Evolutionary conservation across 768 basidiomycete species (phyloP), one percentile per base, ranked within the genome.

Genomic region (Amanita phalloides): DNA sequence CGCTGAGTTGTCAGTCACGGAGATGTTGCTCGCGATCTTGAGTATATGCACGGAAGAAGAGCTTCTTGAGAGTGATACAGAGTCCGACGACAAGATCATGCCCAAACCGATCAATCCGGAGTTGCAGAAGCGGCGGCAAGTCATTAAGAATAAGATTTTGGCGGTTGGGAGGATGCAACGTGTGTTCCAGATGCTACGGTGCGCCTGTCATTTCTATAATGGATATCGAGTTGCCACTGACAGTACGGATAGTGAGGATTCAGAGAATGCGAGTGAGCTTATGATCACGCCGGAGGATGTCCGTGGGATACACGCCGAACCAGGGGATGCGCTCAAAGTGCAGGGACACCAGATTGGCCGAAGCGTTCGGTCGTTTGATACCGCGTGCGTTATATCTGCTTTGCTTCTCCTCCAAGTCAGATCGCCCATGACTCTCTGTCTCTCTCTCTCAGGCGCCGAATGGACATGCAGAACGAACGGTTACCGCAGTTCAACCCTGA

Each of bases 1-100:
- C 23, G 41, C 41, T 35, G 11, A 38, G 33, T 47, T 32, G 28
- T 11, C 55, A 97, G 95, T 99, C 62, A 89, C 93, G 50, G 95
- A 99, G 63, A 98, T 98, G 95, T 71, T 98, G 32, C 82, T 98
- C 38, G 93, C 94, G 4, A 87, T 99, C 54, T 73, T 99, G 32
- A 85, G 89, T 60, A 88, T 93, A 54, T 99, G 96, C 68, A 88
- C 85, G 55, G 82, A 90, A 60, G 94, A 97, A 63, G 96, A 98
- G 63, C 77, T 98, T 21, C 81, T 79, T 56, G 85, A 84, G 45
- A 56, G 66, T 6, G 75, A 74, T 35, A 62, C 62, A 4, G 73
- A 71, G 8, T 5, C 28, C 2, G 65, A 33, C 33, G 33, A 32
- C 9, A 32, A 65, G 41, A 76, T 65, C 4, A 65, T 62, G 26